A percentile compares a stretch with the other conserved stretches of the same genome.
Conservation (phyloP, 345 rosid species). For the Gynandropsis gynandra region DNA sequence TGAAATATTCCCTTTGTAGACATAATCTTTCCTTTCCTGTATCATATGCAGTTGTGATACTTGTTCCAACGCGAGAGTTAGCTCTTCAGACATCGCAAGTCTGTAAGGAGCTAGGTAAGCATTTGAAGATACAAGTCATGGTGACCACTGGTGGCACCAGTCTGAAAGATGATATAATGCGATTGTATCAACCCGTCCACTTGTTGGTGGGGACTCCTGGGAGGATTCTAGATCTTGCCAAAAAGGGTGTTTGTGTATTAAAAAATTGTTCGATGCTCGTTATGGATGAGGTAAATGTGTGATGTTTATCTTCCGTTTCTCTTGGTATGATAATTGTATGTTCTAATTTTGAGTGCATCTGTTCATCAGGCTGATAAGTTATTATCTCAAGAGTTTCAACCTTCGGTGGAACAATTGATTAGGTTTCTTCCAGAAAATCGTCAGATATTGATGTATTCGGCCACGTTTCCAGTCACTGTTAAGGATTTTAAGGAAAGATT, state of each 20-base stretch:
- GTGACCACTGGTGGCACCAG: slow-evolving; percentile 95
- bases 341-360: slow-evolving; percentile 25
- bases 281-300: slow-evolving; percentile 69
- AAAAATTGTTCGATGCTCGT: slow-evolving; percentile 87
- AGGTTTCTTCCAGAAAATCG: slow-evolving; percentile 65
- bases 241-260: slow-evolving; percentile 79
- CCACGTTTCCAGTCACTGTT: slow-evolving; percentile 88
- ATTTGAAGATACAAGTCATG: slow-evolving; percentile 87
- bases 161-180: slow-evolving; percentile 92
- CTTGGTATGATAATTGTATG: background rate
- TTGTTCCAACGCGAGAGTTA: slow-evolving; percentile 86
- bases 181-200: slow-evolving; percentile 89
- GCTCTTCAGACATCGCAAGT: slow-evolving; percentile 96
- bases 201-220: slow-evolving; percentile 93
- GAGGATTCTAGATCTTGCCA: slow-evolving; percentile 83
- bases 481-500: slow-evolving; percentile 86
- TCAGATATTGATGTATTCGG: slow-evolving; percentile 88
- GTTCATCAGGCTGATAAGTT: slow-evolving; percentile 78
- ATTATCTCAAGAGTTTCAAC: slow-evolving; percentile 89
- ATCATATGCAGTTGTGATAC: slow-evolving; percentile 60
- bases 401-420: slow-evolving; percentile 78
- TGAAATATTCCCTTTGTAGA: background rate
- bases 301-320: background rate
- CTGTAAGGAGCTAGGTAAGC: slow-evolving; percentile 88
- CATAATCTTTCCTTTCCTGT: background rate